Conservation (phyloP, 805 yeast species). For the Wickerhamomyces alni region DNA sequence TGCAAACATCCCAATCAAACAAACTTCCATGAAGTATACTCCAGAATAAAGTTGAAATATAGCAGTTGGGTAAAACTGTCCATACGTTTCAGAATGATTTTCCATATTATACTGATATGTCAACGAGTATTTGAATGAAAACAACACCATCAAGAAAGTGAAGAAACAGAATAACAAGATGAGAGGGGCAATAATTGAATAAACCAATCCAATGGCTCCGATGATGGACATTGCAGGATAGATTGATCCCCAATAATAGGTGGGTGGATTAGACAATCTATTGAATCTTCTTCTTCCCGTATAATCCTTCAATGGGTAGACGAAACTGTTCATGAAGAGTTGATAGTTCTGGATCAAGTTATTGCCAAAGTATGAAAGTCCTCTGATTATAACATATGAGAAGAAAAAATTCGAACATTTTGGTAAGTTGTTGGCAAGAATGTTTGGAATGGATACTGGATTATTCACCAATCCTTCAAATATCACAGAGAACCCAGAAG, state of each 20-base stretch:
- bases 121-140: conserved; percentile 68
- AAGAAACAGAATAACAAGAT: conserved; percentile 56
- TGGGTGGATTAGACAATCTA: conserved; percentile 37
- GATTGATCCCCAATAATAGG: conserved; percentile 69
- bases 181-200: conserved; percentile 74
- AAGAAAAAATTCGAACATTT: conserved; percentile 83
- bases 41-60: conserved; percentile 76
- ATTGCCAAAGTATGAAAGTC: conserved; percentile 70
- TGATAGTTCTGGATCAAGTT: conserved; percentile 56
- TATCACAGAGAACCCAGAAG: conserved; percentile 67
- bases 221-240: conserved; percentile 75
- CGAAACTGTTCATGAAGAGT: conserved; percentile 35
- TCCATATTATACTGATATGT: conserved; percentile 47
- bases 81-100: conserved; percentile 59
- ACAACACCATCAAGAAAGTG: conserved; percentile 48
- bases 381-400: conserved; percentile 69
- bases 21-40: conserved; percentile 71
- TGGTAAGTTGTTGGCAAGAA: conserved; percentile 75
- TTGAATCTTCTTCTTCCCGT: conserved; percentile 58
- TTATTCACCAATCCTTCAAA: conserved; percentile 55
- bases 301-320: conserved; percentile 32
- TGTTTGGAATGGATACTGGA: conserved; percentile 66
- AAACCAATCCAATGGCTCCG: conserved; percentile 73
- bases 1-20: conserved; percentile 71
- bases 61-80: conserved; percentile 68